Conservation (phyloP, 805 yeast species). For the Lachancea fermentati region DNA sequence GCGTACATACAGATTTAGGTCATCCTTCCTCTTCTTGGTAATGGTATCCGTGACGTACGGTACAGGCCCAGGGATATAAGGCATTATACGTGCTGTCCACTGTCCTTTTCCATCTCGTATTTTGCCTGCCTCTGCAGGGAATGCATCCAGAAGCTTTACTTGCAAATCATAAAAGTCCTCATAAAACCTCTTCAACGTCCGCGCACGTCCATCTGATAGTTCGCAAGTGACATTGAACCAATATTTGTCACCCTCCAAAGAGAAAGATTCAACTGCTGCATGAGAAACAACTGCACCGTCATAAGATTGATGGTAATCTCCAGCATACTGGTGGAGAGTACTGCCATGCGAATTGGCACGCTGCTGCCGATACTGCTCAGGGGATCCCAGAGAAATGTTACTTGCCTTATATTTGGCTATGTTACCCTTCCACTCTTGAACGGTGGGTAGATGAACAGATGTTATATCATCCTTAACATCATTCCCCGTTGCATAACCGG, state of each 20-base stretch:
- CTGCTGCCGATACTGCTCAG: conserved; percentile 31
- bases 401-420: conserved; percentile 92
- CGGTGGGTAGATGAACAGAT: conserved; percentile 74
- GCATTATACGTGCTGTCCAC: conserved; percentile 72
- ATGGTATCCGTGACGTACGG: conserved; percentile 81
- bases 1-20: conserved; percentile 50
- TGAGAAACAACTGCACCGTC: conserved; percentile 21
- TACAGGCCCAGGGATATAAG: conserved; percentile 94
- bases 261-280: conserved; percentile 75
- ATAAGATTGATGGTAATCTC: conserved; percentile 13
- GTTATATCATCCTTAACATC: conserved; percentile 54
- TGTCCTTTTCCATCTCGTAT: conserved; percentile 41
- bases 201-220: conserved; percentile 57
- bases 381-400: conserved; percentile 65
- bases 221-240: conserved; percentile 76
- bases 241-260: conserved; percentile 77
- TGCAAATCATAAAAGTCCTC: conserved; percentile 96
- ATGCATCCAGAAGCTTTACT: conserved; percentile 70
- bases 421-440: conserved; percentile 90
- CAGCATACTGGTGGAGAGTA: conserved; percentile 10
- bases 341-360: conserved; percentile 11
- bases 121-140: conserved; percentile 91
- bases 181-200: conserved; percentile 80
- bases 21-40: conserved; percentile 48
- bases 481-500: conserved; percentile 53